Evolutionary conservation across 2,329 filamentous ascomycete species (phyloP).

Genomic region (Pyrenochaeta sp.): DNA sequence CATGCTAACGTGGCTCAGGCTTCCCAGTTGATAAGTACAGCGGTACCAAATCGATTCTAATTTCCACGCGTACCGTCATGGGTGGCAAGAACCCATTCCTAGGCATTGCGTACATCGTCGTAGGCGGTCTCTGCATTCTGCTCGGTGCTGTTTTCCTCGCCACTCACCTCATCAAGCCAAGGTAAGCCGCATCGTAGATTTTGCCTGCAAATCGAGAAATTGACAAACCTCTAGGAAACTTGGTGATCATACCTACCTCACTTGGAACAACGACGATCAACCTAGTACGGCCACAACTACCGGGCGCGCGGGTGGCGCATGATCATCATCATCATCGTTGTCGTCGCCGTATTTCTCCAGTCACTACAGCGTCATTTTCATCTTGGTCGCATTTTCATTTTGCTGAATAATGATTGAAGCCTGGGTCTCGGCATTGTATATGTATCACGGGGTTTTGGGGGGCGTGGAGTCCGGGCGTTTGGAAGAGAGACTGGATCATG

Average conservation of each 20-base stretch:
- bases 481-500: slow-evolving; percentile 33
- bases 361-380: background rate
- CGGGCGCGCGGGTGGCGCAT: slow-evolving; percentile 51
- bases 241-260: slow-evolving; percentile 95
- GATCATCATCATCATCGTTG: slow-evolving; percentile 16
- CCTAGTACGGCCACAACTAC: slow-evolving; percentile 64
- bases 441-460: slow-evolving; percentile 32
- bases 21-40: slow-evolving; percentile 82
- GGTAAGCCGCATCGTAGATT: slow-evolving; percentile 64
- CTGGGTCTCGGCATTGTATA: slow-evolving; percentile 33
- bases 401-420: slow-evolving; percentile 26
- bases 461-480: slow-evolving; percentile 42
- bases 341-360: background rate
- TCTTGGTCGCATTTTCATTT: slow-evolving; percentile 18
- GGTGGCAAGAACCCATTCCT: slow-evolving; percentile 95
- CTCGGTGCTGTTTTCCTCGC: slow-evolving; percentile 88
- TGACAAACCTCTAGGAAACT: slow-evolving; percentile 74
- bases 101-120: slow-evolving; percentile 93
- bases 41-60: slow-evolving; percentile 87
- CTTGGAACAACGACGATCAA: slow-evolving; percentile 81
- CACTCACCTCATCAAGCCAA: slow-evolving; percentile 89
- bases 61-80: slow-evolving; percentile 91
- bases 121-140: slow-evolving; percentile 90
- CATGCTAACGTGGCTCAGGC: slow-evolving; percentile 61
- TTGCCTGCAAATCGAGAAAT: slow-evolving; percentile 5